phyloP scores from a whole-genome alignment of 2,329 filamentous ascomycete species.

The Cladosporium colombiae region DNA sequence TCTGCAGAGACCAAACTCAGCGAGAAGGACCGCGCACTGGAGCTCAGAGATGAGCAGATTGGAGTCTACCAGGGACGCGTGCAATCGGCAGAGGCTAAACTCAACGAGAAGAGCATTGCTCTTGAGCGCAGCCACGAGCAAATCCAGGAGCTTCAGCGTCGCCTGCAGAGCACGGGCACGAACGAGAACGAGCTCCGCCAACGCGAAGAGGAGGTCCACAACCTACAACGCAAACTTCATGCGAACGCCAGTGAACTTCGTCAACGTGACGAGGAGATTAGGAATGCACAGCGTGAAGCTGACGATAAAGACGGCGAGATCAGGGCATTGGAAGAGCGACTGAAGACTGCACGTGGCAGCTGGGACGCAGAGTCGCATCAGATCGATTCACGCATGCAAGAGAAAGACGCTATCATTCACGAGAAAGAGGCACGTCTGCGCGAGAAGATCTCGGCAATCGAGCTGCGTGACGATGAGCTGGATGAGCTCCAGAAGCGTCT shows the following conservation, averaged over 20 bases:
- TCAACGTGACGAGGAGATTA: slow-evolving; percentile 52
- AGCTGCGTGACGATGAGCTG: slow-evolving; percentile 73
- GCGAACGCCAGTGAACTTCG: slow-evolving; percentile 31
- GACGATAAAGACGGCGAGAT: slow-evolving; percentile 43
- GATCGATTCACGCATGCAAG: slow-evolving; percentile 39
- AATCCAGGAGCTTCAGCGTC: slow-evolving; percentile 36
- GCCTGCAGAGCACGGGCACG: slow-evolving; percentile 26
- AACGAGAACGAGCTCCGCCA: slow-evolving; percentile 8
- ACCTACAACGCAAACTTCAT: slow-evolving; percentile 29
- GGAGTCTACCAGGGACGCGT: not conserved
- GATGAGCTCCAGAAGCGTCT: slow-evolving; percentile 36
- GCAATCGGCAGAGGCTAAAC: slow-evolving; percentile 25
- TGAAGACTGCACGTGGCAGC: slow-evolving; percentile 41
- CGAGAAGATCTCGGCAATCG: slow-evolving; percentile 72
- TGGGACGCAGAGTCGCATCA: slow-evolving; percentile 42
- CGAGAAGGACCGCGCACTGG: slow-evolving; percentile 38
- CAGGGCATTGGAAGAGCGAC: slow-evolving; percentile 37
- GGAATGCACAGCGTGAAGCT: slow-evolving; percentile 56
- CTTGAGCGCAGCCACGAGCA: slow-evolving; percentile 29
- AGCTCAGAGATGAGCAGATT: slow-evolving; percentile 28
- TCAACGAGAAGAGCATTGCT: slow-evolving; percentile 34
- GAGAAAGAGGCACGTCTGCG: slow-evolving; percentile 75
- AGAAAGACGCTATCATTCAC: slow-evolving; percentile 53
- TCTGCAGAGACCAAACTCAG: slow-evolving; percentile 31
- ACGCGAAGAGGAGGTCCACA: slow-evolving; percentile 25